Evolutionary conservation across 2,329 filamentous ascomycete species (phyloP), one percentile per base, ranked within the genome.

Genomic region (Fusarium nanum): DNA sequence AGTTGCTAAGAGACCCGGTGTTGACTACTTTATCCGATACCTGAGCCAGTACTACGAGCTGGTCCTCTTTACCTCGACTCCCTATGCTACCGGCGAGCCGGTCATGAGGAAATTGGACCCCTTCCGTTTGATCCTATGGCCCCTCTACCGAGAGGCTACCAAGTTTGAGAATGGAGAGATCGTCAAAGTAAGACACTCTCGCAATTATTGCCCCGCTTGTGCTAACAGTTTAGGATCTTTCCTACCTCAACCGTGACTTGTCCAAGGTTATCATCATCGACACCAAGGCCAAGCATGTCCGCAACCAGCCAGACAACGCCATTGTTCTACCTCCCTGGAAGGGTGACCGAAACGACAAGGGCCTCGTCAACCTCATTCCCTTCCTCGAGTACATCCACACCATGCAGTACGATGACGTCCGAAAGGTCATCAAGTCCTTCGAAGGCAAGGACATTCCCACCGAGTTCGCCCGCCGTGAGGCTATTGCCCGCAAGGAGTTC

Each of bases 41-140:
- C 87, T 99, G 50, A 95, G 93, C 81, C 94, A 98, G 81, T 98
- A 99, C 86, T 99, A 98, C 78, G 96, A 99, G 81, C 86, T 99
- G 57, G 96, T 98, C 55, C 89, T 99, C 70, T 99, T 98, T 83
- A 99, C 96, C 32, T 93, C 89, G 41, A 91, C 96, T 48, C 94
- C 95, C 1, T 93, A 90, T 76, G 90, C 89, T 76, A 92, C 93
- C 78, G 95, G 91, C 28, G 94, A 98, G 73, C 93, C 93, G 25
- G 87, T 99, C 54, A 89, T 98, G 72, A 90, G 93, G 76, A 99
- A 99, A 82, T 85, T 99, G 64, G 96, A 99, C 78, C 96, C 95
- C 37, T 98, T 92, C 86, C 93, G 92, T 76, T 93, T 98, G 79
- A 94, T 98, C 79, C 92, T 94, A 83, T 98, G 94, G 92, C 94